Conservation (phyloP, 176 grass and related monocot genomes). For the Ananas comosus region DNA sequence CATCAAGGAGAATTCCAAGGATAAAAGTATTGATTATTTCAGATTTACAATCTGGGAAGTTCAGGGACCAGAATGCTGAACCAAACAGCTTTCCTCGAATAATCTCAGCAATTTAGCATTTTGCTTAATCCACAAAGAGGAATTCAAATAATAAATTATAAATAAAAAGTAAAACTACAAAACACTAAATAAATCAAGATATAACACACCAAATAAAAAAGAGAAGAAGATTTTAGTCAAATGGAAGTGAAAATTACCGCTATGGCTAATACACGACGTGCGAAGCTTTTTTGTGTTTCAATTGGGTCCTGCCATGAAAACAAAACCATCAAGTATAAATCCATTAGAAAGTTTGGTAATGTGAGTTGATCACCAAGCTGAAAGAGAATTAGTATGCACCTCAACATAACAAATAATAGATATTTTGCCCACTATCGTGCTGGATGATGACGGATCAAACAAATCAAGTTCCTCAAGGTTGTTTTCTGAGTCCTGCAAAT, state of each 20-base stretch:
- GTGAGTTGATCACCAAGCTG: constrained; percentile 7
- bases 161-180: not conserved
- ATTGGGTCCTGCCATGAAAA: constrained; percentile 54
- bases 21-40: not conserved
- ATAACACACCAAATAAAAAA: not conserved
- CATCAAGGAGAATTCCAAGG: not conserved
- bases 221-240: not conserved
- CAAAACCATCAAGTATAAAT: not conserved
- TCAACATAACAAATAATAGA: constrained; percentile 50
- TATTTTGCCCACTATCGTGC: constrained; percentile 55
- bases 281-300: constrained; percentile 90
- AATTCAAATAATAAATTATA: not conserved
- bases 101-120: not conserved
- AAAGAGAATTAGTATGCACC: constrained; percentile 38
- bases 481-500: constrained; percentile 61
- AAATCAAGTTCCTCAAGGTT: constrained; percentile 56
- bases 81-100: not conserved
- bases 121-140: not conserved
- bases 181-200: not conserved
- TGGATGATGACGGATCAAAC: constrained; percentile 65
- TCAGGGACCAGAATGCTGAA: not conserved
- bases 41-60: not conserved
- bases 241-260: constrained; percentile 40
- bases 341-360: not conserved
- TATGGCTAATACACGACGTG: constrained; percentile 63